A percentile compares a stretch with the other conserved stretches of the same genome.
Evolutionary conservation across 371 early-diverging fungal species (phyloP).

Genomic region (Coelomomyces lativittatus): DNA sequence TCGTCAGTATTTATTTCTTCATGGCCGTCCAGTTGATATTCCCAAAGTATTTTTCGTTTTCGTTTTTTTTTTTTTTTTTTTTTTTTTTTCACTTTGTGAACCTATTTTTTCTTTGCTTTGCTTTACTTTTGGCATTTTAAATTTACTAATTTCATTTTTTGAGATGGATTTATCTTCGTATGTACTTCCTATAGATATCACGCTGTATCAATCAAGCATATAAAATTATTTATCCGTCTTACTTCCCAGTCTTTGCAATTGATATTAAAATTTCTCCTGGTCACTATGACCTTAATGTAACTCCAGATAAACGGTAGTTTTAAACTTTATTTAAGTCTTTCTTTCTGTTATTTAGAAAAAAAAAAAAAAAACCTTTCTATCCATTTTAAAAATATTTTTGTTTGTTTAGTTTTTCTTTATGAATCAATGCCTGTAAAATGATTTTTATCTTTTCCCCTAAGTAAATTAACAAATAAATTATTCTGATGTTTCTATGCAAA

Average conservation of each 20-base stretch:
- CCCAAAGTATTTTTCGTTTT: slow-evolving; percentile 54
- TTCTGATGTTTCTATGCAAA: not conserved
- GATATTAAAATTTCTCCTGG: slow-evolving; percentile 4
- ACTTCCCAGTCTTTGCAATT: not conserved
- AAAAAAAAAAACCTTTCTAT: too few relatives aligned
- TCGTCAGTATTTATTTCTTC: slow-evolving; percentile 69
- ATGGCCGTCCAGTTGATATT: slow-evolving; percentile 67
- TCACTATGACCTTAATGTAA: slow-evolving; percentile 72
- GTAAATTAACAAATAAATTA: too few relatives aligned
- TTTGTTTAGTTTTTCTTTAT: too few relatives aligned
- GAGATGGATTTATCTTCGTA: too few relatives aligned
- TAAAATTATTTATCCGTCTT: slow-evolving; percentile 5
- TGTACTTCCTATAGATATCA: too few relatives aligned
- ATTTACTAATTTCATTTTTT: too few relatives aligned
- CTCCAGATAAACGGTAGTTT: slow-evolving; percentile 67
- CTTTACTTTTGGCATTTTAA: too few relatives aligned
- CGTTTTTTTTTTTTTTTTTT: not conserved
- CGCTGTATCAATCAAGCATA: slow-evolving; percentile 65
- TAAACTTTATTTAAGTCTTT: too few relatives aligned
- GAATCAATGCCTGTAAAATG: too few relatives aligned
- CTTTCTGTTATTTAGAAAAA: too few relatives aligned
- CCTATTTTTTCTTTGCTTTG: not conserved
- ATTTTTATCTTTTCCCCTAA: too few relatives aligned
- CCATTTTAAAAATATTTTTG: too few relatives aligned
- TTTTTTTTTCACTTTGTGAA: not conserved